These are phyloP conservation scores for Ulota crispa DNA, from an alignment of 225 moss, liverwort and hornwort species.

Conservation along the genomic window DNA sequence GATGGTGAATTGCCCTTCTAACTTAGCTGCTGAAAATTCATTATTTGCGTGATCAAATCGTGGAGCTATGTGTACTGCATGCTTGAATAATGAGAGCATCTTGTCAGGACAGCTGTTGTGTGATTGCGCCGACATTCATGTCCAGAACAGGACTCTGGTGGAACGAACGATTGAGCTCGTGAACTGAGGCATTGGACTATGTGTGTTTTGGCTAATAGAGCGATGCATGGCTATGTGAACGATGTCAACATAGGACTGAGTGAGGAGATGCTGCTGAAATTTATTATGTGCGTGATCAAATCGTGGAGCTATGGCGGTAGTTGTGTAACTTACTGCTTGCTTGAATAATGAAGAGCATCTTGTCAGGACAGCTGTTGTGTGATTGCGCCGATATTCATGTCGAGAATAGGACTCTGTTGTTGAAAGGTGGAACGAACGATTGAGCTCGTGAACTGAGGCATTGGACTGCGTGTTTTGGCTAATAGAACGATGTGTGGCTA, in stretches of 20 bases:
- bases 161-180: too few relatives aligned
- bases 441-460: neutral
- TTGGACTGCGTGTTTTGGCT: neutral
- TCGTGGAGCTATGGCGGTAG: neutral
- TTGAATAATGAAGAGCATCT: neutral
- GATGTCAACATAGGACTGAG: too few relatives aligned
- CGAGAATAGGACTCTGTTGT: neutral
- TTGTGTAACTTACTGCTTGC: neutral
- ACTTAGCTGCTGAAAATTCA: conserved; percentile 5
- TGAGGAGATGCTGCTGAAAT: neutral
- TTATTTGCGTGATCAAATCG: neutral
- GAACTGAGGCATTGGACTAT: too few relatives aligned
- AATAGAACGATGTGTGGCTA: neutral
- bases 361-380: neutral
- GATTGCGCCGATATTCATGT: neutral
- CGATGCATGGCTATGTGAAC: too few relatives aligned
- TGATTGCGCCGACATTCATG: neutral
- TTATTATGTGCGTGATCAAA: neutral
- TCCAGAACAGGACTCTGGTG: neutral
- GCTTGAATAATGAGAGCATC: neutral
- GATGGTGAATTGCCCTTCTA: conserved; percentile 19
- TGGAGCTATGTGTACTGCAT: neutral
- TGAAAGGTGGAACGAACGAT: neutral
- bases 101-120: neutral
- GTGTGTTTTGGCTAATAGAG: too few relatives aligned